These are phyloP conservation scores for Tuber microsphaerosporum DNA, from an alignment of 495 filamentous ascomycete species.

Conservation along the genomic window DNA sequence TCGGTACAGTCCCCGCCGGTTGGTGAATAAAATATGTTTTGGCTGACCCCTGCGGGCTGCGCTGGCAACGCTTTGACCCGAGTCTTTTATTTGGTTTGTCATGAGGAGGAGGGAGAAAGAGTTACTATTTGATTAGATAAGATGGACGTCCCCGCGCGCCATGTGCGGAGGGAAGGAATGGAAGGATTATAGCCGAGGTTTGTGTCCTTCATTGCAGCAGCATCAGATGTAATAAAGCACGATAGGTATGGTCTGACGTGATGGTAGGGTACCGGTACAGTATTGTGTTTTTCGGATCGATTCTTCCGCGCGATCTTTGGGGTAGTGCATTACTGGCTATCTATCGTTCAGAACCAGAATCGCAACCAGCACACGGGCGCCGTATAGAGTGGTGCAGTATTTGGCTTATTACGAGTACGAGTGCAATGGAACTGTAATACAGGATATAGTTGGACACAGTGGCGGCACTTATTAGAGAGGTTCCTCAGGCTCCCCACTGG, in stretches of 20 bases:
- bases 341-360: neutral
- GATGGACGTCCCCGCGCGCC: neutral
- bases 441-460: neutral
- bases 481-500: neutral
- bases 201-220: neutral
- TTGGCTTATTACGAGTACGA: neutral
- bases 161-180: neutral
- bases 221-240: neutral
- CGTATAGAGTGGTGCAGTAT: neutral
- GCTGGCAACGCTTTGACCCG: conserved; percentile 1
- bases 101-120: neutral
- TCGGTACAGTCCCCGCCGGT: too few relatives aligned
- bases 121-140: neutral
- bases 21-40: too few relatives aligned
- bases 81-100: neutral
- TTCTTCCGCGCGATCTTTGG: neutral
- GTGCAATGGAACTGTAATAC: neutral
- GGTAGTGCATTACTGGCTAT: neutral
- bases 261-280: neutral
- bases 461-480: neutral
- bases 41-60: neutral
- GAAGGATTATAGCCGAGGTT: neutral
- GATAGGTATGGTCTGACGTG: neutral
- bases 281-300: neutral
- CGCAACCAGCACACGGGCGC: neutral